Evolutionary conservation across 2,329 filamentous ascomycete species (phyloP).

Genomic region (Thelonectria rubi): DNA sequence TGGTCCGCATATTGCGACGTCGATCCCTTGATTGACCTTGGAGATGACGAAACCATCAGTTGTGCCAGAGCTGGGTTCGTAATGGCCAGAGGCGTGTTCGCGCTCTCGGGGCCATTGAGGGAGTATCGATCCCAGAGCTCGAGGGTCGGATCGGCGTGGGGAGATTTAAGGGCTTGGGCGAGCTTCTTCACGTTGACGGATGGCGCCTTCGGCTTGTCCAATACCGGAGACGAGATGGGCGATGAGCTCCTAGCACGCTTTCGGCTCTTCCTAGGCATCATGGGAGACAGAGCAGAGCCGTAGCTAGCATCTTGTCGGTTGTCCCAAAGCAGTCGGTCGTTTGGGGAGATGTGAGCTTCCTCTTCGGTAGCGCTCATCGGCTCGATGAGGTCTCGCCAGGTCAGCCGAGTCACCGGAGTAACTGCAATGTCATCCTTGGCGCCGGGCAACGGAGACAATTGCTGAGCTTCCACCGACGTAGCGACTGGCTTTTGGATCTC

Average conservation of each 20-base stretch:
- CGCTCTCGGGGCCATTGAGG: constrained; percentile 54
- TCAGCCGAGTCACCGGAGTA: constrained; percentile 63
- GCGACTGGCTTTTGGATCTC: constrained; percentile 21
- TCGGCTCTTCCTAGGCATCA: constrained; percentile 60
- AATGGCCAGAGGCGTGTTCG: constrained; percentile 54
- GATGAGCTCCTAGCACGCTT: constrained; percentile 81
- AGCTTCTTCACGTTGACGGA: constrained; percentile 67
- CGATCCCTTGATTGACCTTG: constrained; percentile 62
- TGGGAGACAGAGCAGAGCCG: constrained; percentile 56
- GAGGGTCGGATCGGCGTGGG: constrained; percentile 75
- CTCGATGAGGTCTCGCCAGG: constrained; percentile 68
- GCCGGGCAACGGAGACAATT: constrained; percentile 23
- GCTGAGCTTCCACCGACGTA: background rate
- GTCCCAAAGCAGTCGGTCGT: constrained; percentile 70
- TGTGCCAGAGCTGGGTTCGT: constrained; percentile 69
- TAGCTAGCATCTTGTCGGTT: constrained; percentile 56
- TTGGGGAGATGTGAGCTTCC: constrained; percentile 62
- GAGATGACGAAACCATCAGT: constrained; percentile 76
- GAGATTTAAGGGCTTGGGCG: constrained; percentile 68
- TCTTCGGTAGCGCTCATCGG: constrained; percentile 53
- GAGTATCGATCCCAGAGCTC: constrained; percentile 83
- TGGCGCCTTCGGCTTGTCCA: constrained; percentile 54
- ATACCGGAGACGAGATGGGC: constrained; percentile 72
- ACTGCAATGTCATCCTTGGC: constrained; percentile 37
- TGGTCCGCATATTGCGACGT: constrained; percentile 52